Evolutionary conservation across 345 rosid species (phyloP), one percentile per base, ranked within the genome.

Genomic region (Adansonia digitata): DNA sequence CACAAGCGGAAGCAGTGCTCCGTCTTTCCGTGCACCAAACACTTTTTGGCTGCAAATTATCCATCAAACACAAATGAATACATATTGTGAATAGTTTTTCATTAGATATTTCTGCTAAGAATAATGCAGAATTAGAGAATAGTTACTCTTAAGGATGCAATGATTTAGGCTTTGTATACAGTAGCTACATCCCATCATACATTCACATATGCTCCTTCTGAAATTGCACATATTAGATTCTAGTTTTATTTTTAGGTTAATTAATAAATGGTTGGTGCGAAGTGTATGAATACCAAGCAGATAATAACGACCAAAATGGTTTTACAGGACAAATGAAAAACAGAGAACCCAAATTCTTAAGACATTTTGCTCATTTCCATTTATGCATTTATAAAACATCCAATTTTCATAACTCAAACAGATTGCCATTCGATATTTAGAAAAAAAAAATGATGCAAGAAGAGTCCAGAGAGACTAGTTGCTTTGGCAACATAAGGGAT

Each of bases 21-120:
- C 92, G 62, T 94, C 98, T 77, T 87, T 88, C 84, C 98, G 80
- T 12, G 82, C 78, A 46, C 88, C 93, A 43, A 94, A 68, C 62
- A 94, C 77, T 82, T 91, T 92, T 77, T 79, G 87, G 61, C 98
- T 94, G 89, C 83, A 84, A 34, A 51, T 63, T 29, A 22, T 72
- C 74, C 67, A 45, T 6, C n/a, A 17, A 77, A 77, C 4, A 46
- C 57, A 34, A 27, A 48, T 45, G 15, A 68, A 62, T 24, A 55
- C 24, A 40, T 8, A 7, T 5, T 7, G 10, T 5, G 10, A 48
- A 52, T 8, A 52, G 43, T 39, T 14, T 27, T 14, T 57, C 39
- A 11, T 26, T 8, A 26, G 53, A 51, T 4, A 53, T 24, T 61
- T 35, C 5, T 42, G 13, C 5, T 9, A 18, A 53, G 12, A 53